Conservation (phyloP, 73 alveolate genomes). For the Blepharisma japonicum region DNA sequence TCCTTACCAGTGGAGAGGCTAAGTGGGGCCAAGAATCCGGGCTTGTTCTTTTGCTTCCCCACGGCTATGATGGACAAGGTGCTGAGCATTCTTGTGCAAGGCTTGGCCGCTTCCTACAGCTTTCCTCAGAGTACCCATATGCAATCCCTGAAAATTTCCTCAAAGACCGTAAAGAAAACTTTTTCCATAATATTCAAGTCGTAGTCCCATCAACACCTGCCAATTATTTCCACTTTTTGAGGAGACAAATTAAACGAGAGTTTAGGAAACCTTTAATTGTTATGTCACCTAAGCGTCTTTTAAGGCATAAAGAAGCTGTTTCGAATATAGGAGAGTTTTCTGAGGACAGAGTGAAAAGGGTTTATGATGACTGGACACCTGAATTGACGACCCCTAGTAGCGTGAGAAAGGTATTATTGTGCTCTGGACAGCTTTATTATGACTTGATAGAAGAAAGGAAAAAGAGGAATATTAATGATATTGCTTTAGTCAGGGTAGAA, state of each 20-base stretch:
- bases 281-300: conserved; percentile 71
- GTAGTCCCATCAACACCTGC: conserved; percentile 88
- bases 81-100: conserved; percentile 96
- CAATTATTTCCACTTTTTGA: conserved; percentile 87
- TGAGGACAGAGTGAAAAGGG: conserved; percentile 59
- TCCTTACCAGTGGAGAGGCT: conserved; percentile 85
- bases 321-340: conserved; percentile 49
- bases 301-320: conserved; percentile 59
- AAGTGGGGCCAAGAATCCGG: conserved; percentile 89
- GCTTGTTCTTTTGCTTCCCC: conserved; percentile 84
- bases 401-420: conserved; percentile 58
- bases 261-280: conserved; percentile 89
- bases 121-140: conserved; percentile 65
- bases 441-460: conserved; percentile 49
- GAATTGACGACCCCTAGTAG: not conserved
- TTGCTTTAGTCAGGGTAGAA: conserved; percentile 74
- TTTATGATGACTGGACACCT: conserved; percentile 30
- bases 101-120: conserved; percentile 81
- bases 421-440: conserved; percentile 72
- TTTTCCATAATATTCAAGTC: conserved; percentile 50
- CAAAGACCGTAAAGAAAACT: conserved; percentile 6
- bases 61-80: conserved; percentile 96
- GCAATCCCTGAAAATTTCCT: conserved; percentile 38
- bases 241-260: conserved; percentile 88
- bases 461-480: conserved; percentile 37